A percentile compares a stretch with the other conserved stretches of the same genome.
Conservation (phyloP, 2,329 filamentous ascomycete species). For the Annulohypoxylon truncatum region DNA sequence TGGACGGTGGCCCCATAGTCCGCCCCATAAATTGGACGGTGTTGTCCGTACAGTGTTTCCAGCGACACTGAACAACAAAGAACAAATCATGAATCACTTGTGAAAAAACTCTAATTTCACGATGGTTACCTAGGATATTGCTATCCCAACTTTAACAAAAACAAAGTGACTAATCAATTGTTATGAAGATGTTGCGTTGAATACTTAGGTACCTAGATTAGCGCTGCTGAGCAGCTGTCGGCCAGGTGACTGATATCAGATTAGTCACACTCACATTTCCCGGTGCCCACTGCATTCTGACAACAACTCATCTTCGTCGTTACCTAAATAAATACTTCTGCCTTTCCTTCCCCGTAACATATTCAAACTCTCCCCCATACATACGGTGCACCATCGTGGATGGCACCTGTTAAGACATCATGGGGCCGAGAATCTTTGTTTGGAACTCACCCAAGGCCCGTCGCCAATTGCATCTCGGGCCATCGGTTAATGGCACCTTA, state of each 20-base stretch:
- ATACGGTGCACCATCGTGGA: not conserved
- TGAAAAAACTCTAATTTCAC: not conserved
- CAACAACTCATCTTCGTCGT: not conserved
- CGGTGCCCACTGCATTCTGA: not conserved
- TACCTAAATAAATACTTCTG: not conserved
- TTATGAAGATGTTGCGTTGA: not conserved
- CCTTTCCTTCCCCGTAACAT: not conserved
- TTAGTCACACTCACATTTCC: not conserved
- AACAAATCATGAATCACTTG: not conserved
- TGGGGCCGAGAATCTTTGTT: not conserved
- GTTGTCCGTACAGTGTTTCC: not conserved
- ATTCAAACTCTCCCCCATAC: not conserved
- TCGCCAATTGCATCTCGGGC: not conserved
- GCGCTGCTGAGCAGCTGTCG: not conserved
- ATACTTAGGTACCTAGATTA: not conserved
- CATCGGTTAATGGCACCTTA: not conserved
- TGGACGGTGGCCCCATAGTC: not conserved
- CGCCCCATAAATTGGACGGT: not conserved
- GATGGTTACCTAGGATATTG: not conserved
- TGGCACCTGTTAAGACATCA: not conserved
- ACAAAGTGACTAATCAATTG: not conserved
- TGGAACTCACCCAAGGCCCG: not conserved
- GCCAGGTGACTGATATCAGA: not conserved
- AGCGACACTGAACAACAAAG: not conserved
- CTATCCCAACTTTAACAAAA: not conserved